Evolutionary conservation across 768 basidiomycete species (phyloP), one percentile per base, ranked within the genome.

Genomic region (Lactarius hatsudake): DNA sequence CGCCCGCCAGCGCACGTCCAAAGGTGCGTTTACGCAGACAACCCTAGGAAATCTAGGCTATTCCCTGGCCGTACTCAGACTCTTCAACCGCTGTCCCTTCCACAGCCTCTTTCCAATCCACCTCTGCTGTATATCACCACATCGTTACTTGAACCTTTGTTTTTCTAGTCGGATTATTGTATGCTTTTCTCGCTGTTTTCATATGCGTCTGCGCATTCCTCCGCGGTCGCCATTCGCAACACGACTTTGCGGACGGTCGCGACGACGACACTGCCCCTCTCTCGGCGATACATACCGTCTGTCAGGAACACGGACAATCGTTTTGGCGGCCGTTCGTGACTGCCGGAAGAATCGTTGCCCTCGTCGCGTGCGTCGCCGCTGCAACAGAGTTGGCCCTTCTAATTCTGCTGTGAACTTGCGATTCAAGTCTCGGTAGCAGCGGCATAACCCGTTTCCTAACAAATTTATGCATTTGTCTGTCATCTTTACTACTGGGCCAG

Each of bases 321-420:
- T 91, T 87, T 72, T 93, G 93, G 0, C 81, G 89, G 15, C 90
- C 90, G 1, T 94, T 94, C 73, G 75, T 87, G 20, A 92, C 92
- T 0, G 88, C 91, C 7, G 93, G 93, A 23, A 84, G 88, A 81
- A 84, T 88, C 61, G 84, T 91, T 6, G 64, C 90, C 5, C 78
- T 81, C 15, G 84, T 93, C 9, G 81, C 87, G 0, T 71, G 79
- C 15, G 78, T 90, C 2, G 90, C 92, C 0, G 82, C 84, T 1
- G 78, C 78, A 0, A 83, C 90, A 18, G 90, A 93, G 72, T 75
- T 92, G 51, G 84, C 80, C 0, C 77, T 94, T 53, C 77, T 94
- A 9, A 82, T 84, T 1, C 79, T 7, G 8, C 0, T 69, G 59
- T 63, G 34, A 63, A 6, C 10, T 5, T 28, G 42, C 17, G 12